Conservation (phyloP, 352 stramenopile species). For the Globisporangium cylindrosporum region DNA sequence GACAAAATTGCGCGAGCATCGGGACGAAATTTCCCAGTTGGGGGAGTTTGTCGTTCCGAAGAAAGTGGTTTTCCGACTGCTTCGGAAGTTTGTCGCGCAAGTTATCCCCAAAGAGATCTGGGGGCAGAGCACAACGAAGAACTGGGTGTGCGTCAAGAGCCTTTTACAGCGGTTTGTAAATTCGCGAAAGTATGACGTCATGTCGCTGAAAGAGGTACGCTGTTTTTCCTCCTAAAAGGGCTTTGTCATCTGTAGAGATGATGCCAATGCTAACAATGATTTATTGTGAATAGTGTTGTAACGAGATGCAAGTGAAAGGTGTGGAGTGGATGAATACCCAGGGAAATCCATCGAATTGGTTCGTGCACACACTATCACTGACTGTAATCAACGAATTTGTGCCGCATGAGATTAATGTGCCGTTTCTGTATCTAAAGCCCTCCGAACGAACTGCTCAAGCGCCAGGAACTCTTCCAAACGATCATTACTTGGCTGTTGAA, state of each 20-base stretch:
- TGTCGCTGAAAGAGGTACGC: conserved; percentile 53
- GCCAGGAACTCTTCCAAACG: conserved; percentile 36
- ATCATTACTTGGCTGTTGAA: conserved; percentile 44
- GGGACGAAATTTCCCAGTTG: conserved; percentile 41
- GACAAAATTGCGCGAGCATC: conserved; percentile 48
- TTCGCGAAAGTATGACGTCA: conserved; percentile 53
- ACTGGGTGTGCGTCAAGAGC: conserved; percentile 54
- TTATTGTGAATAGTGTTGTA: conserved; percentile 22
- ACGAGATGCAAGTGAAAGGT: conserved; percentile 38
- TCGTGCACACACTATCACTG: not conserved
- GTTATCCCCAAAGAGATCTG: conserved; percentile 65
- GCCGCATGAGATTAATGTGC: not conserved
- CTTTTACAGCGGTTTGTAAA: conserved; percentile 45
- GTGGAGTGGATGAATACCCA: conserved; percentile 38
- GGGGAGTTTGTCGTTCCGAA: conserved; percentile 43
- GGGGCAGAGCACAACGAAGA: conserved; percentile 33
- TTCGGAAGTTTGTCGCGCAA: conserved; percentile 45
- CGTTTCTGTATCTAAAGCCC: conserved; percentile 23
- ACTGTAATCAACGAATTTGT: not conserved
- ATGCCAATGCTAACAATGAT: not conserved
- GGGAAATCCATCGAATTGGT: conserved; percentile 30
- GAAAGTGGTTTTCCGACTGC: conserved; percentile 39
- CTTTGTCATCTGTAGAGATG: not conserved
- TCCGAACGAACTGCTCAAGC: conserved; percentile 51
- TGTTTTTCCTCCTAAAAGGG: not conserved